These are phyloP conservation scores for Colletotrichum aenigma DNA, from an alignment of 2,329 filamentous ascomycete species.

Conservation along the genomic window DNA sequence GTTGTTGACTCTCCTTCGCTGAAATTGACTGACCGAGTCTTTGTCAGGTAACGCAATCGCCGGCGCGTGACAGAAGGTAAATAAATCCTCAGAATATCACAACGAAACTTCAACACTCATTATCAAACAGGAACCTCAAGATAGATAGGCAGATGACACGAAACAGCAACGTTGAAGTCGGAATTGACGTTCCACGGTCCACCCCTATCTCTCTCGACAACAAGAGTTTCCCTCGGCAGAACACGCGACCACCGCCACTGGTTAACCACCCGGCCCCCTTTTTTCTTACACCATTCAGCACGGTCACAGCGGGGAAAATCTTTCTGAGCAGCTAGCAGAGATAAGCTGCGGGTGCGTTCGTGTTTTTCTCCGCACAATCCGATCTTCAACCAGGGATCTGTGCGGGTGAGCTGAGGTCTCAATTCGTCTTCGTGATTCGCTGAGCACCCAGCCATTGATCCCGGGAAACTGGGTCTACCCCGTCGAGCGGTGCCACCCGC, in stretches of 20 bases:
- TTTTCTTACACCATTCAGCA: neutral
- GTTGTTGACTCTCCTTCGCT: neutral
- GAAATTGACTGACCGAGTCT: neutral
- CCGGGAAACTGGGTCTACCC: constrained; percentile 9
- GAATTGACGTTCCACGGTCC: neutral
- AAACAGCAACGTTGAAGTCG: constrained; percentile 6
- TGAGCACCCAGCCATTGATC: neutral
- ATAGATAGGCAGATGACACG: neutral
- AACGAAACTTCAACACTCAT: neutral
- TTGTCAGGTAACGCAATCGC: neutral
- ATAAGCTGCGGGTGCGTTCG: neutral
- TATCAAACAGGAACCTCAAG: neutral
- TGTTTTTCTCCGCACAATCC: constrained; percentile 5
- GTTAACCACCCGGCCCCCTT: neutral
- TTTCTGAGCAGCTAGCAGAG: neutral
- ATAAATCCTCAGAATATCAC: neutral
- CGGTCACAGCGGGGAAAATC: neutral
- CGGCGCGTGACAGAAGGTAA: neutral
- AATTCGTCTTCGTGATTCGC: neutral
- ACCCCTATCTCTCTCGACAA: neutral
- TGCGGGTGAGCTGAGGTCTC: neutral
- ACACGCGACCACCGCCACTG: neutral
- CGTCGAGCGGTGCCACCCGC: neutral
- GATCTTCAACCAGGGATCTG: neutral
- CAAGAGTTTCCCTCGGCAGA: neutral